These are phyloP conservation scores for Psidium friedrichsthalianum DNA, from an alignment of 345 rosid genomes.

Conservation along the genomic window DNA sequence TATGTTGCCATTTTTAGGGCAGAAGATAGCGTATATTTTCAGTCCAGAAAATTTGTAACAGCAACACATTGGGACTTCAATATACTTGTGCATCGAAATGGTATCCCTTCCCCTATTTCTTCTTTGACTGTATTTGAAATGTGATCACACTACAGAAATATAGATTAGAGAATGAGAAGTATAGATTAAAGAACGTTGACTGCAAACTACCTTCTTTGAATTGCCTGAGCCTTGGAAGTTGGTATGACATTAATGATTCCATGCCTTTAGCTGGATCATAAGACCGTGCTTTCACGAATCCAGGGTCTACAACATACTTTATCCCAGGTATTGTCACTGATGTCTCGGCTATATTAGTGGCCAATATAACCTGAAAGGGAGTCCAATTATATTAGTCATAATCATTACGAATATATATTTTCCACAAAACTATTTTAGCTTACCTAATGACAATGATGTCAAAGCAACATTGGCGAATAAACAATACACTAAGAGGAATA, in stretches of 20 bases:
- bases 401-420: neutral
- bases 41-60: neutral
- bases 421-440: neutral
- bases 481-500: neutral
- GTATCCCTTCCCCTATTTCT: neutral
- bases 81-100: neutral
- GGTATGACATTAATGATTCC: conserved; percentile 73
- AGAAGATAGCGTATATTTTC: neutral
- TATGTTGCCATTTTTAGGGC: neutral
- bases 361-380: conserved; percentile 55
- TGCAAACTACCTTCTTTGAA: conserved; percentile 66
- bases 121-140: neutral
- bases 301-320: conserved; percentile 90
- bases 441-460: neutral
- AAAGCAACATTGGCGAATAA: neutral
- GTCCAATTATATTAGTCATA: neutral
- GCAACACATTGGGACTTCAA: neutral
- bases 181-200: neutral
- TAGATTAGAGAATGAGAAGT: neutral
- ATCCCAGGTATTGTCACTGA: conserved; percentile 91
- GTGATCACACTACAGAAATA: neutral
- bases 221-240: conserved; percentile 82
- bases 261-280: conserved; percentile 81
- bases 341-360: conserved; percentile 97
- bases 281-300: conserved; percentile 73